Base-by-base conservation (phyloP, 805 yeast species). In the Candida michaelii region DNA sequence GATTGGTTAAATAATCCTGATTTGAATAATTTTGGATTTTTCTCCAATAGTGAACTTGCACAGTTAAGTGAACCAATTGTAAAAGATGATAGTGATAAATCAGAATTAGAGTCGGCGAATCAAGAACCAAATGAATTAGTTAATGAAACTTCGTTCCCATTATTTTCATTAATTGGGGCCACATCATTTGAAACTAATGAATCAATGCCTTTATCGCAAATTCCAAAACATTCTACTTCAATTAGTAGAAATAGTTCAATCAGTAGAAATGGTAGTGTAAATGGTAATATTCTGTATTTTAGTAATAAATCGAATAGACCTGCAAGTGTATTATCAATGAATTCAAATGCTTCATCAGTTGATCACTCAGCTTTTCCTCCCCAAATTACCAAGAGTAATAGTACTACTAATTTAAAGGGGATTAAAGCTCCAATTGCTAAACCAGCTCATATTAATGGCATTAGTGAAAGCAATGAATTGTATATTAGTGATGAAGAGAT, bases 141-240 rank as follows among this genome's bases (percentile, higher is more conserved):
- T 16, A 29, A 36, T 37, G 34, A 44, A 23, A 5, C 37, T 8
- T 12, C 37, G 13, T 69, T 67, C 43, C 76, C 76, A 3, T 58
- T 70, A 16, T 69, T 69, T 36, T 74, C 76, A 3, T 54, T 70
- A 42, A 66, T 70, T 13, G 76, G 74, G 6, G 52, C 55, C 31
- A 50, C 54, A 33, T 62, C 68, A 27, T 69, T 70, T 44, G 71
- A 69, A 24, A 56, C 60, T 29, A 62, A 58, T 46, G 59, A 59
- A 35, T 54, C 63, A 29, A 56, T 61, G 36, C 73, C 73, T 5
- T 53, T 68, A 35, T 64, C 61, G 59, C 54, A 58, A 13, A 42
- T 64, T 5, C 68, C 71, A 2, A 13, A 21, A 13, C 15, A 21
- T 10, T 6, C 9, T n/a, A 16, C 34, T 30, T 27, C 40, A 13